Conservation (phyloP, 495 filamentous ascomycete species). For the Articulospora tetracladia region DNA sequence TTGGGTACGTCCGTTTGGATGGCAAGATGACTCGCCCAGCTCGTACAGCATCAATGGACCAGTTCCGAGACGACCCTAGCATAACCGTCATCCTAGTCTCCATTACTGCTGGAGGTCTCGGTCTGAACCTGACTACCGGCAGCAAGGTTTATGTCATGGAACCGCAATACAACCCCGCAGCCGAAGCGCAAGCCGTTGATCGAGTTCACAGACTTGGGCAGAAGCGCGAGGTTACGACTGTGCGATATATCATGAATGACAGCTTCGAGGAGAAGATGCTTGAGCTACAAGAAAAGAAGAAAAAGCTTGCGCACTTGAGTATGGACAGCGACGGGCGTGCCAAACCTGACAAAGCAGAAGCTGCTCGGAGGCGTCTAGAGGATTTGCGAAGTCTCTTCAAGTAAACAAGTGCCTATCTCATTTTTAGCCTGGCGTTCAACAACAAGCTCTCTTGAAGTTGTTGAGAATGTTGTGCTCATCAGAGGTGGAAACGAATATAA, state of each 20-base stretch:
- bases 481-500: too few relatives aligned
- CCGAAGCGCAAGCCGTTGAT: slow-evolving; percentile 91
- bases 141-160: slow-evolving; percentile 95
- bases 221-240: slow-evolving; percentile 73
- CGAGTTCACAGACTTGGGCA: slow-evolving; percentile 93
- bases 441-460: not conserved
- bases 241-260: slow-evolving; percentile 79
- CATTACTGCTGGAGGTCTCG: slow-evolving; percentile 87
- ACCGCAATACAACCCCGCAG: slow-evolving; percentile 93
- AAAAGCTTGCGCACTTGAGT: slow-evolving; percentile 77
- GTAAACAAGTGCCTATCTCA: slow-evolving; percentile 30
- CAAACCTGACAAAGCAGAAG: slow-evolving; percentile 69
- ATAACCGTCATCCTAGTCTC: slow-evolving; percentile 84
- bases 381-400: slow-evolving; percentile 82
- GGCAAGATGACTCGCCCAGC: slow-evolving; percentile 75
- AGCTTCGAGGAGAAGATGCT: slow-evolving; percentile 96
- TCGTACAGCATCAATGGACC: slow-evolving; percentile 66
- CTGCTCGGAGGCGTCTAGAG: slow-evolving; percentile 69
- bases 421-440: not conserved
- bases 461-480: too few relatives aligned
- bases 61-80: slow-evolving; percentile 67
- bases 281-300: slow-evolving; percentile 84
- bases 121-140: slow-evolving; percentile 83
- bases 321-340: slow-evolving; percentile 55
- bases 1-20: slow-evolving; percentile 78